phyloP scores from a whole-genome alignment of 2,329 filamentous ascomycete species.

The Calycina herbarum region DNA sequence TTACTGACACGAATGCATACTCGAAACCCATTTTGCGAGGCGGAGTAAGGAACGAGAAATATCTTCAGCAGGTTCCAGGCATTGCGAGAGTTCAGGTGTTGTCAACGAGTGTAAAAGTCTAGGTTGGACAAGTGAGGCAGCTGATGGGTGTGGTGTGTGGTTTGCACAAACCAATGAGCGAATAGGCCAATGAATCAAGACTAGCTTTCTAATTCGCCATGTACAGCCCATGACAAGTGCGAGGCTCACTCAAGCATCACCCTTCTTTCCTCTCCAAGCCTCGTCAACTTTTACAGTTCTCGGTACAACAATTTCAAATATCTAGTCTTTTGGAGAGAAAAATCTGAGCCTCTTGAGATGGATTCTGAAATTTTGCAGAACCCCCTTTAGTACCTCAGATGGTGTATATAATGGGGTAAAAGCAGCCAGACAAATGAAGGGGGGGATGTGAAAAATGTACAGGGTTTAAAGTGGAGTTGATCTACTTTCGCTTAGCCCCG shows the following conservation, averaged over 20 bases:
- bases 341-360: too few species aligned
- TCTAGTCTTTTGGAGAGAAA: too few species aligned
- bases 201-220: not conserved
- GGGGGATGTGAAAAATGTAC: not conserved
- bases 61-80: not conserved
- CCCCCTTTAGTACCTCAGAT: not conserved
- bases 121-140: not conserved
- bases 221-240: too few species aligned
- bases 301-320: not conserved
- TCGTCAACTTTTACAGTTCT: not conserved
- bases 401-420: not conserved
- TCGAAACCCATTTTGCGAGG: constrained; percentile 54
- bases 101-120: not conserved
- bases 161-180: not conserved
- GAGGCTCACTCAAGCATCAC: not conserved
- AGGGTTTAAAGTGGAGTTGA: not conserved
- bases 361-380: not conserved
- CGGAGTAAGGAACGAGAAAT: not conserved
- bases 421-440: not conserved
- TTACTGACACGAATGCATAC: constrained; percentile 61
- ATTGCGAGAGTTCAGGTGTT: not conserved
- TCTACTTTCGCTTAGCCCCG: not conserved
- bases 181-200: not conserved
- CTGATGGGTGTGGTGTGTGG: not conserved
- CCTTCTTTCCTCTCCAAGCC: not conserved